A percentile compares a stretch with the other conserved stretches of the same genome.
Conservation (phyloP, 2,329 filamentous ascomycete genomes). For the Diaporthe ampelina region DNA sequence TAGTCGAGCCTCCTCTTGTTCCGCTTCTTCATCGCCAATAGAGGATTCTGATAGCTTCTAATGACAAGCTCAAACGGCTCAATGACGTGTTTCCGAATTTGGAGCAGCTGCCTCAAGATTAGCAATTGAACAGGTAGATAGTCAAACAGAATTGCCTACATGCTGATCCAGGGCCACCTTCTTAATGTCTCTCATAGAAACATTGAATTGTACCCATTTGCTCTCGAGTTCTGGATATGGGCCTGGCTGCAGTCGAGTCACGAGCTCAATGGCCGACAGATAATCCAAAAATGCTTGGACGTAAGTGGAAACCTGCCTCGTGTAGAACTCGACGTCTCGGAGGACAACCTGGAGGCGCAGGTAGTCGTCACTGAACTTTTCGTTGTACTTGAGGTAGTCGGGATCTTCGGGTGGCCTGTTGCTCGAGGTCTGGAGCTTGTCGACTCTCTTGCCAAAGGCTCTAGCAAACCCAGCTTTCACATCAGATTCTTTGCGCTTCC, state of each 20-base stretch:
- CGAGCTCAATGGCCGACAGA: constrained; percentile 84
- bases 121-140: constrained; percentile 40
- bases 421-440: constrained; percentile 80
- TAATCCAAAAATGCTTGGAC: constrained; percentile 86
- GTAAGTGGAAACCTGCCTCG: constrained; percentile 83
- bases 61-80: constrained; percentile 68
- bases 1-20: constrained; percentile 94
- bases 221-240: constrained; percentile 88
- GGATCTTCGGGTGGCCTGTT: constrained; percentile 80
- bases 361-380: constrained; percentile 93
- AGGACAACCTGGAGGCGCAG: constrained; percentile 92
- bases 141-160: constrained; percentile 63
- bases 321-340: constrained; percentile 93
- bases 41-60: constrained; percentile 79
- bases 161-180: constrained; percentile 87
- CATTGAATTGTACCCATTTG: constrained; percentile 93
- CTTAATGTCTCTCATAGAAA: constrained; percentile 88
- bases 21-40: constrained; percentile 92
- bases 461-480: constrained; percentile 87
- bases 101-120: constrained; percentile 60
- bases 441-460: constrained; percentile 88
- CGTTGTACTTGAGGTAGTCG: constrained; percentile 83
- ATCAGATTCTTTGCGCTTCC: constrained; percentile 91
- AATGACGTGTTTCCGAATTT: constrained; percentile 86
- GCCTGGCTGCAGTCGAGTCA: constrained; percentile 80